phyloP scores from a whole-genome alignment of 805 yeast species.

The Barnettozyma sucrosica region DNA sequence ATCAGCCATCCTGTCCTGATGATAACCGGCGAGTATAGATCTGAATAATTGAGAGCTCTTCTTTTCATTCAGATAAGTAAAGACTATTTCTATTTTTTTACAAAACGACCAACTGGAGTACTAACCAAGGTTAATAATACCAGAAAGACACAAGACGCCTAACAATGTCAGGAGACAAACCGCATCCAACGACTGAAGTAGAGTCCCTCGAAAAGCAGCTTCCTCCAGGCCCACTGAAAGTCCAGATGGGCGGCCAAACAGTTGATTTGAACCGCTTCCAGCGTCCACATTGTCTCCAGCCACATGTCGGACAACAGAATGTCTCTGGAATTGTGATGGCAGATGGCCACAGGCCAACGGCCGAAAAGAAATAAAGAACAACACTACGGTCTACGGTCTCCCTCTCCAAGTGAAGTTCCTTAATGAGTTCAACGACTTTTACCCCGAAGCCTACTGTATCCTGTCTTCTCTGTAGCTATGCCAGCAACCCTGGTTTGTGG shows the following conservation, averaged over 20 bases:
- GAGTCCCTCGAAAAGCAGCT: neutral
- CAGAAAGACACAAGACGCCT: no score
- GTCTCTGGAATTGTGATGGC: constrained; percentile 1
- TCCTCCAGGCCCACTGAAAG: neutral
- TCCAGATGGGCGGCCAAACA: constrained; percentile 8
- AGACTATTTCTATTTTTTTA: no score
- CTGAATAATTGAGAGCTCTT: neutral
- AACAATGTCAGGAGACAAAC: neutral
- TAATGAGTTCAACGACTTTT: no score
- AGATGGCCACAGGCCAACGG: constrained; percentile 8
- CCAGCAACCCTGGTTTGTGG: no score
- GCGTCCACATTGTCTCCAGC: constrained; percentile 9
- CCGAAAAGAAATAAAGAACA: neutral
- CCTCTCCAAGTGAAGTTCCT: no score
- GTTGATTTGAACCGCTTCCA: constrained; percentile 5
- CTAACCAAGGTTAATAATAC: no score
- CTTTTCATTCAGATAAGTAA: no score
- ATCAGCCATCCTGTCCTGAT: neutral
- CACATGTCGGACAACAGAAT: neutral
- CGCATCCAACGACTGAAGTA: neutral
- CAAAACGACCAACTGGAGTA: no score
- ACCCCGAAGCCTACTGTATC: no score
- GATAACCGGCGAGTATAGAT: no score
- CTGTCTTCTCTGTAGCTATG: no score
- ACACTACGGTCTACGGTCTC: no score